Conservation (phyloP, 176 grass and related monocot species). For the Typha latifolia region DNA sequence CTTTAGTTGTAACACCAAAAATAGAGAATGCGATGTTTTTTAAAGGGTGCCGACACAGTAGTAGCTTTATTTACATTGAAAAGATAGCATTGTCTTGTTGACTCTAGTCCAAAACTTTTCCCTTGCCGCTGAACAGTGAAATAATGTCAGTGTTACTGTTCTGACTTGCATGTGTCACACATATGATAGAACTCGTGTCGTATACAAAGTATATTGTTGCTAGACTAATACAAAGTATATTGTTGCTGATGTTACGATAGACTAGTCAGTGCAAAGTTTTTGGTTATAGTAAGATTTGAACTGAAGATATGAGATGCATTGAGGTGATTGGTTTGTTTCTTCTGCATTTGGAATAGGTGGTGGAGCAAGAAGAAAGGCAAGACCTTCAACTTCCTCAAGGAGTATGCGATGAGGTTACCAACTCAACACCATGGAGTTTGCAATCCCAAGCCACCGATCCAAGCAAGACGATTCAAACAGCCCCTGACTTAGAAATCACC, state of each 20-base stretch:
- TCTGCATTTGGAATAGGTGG: slow-evolving; percentile 15
- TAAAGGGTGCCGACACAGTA: too few species aligned
- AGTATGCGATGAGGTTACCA: slow-evolving; percentile 8
- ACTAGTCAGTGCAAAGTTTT: too few species aligned
- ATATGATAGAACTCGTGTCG: not conserved
- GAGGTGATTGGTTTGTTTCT: not conserved
- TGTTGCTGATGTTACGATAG: too few species aligned
- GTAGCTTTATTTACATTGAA: too few species aligned
- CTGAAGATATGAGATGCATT: not conserved
- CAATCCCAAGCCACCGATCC: slow-evolving; percentile 8
- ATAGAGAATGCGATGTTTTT: too few species aligned
- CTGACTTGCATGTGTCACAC: not conserved
- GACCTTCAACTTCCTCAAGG: slow-evolving; percentile 13
- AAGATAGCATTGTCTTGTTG: too few species aligned
- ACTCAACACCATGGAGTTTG: not conserved
- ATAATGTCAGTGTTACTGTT: not conserved
- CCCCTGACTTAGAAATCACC: slow-evolving; percentile 70
- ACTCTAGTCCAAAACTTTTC: too few species aligned
- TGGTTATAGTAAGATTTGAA: too few species aligned
- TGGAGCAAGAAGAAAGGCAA: slow-evolving; percentile 6
- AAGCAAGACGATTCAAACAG: slow-evolving; percentile 25
- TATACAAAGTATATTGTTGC: not conserved
- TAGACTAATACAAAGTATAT: too few species aligned
- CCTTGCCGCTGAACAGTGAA: not conserved
- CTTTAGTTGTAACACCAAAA: too few species aligned